A percentile compares a stretch with the other conserved stretches of the same genome.
These are phyloP conservation scores for Ilyonectria mors-panacis DNA, from an alignment of 2,329 filamentous ascomycete species.

Conservation along the genomic window DNA sequence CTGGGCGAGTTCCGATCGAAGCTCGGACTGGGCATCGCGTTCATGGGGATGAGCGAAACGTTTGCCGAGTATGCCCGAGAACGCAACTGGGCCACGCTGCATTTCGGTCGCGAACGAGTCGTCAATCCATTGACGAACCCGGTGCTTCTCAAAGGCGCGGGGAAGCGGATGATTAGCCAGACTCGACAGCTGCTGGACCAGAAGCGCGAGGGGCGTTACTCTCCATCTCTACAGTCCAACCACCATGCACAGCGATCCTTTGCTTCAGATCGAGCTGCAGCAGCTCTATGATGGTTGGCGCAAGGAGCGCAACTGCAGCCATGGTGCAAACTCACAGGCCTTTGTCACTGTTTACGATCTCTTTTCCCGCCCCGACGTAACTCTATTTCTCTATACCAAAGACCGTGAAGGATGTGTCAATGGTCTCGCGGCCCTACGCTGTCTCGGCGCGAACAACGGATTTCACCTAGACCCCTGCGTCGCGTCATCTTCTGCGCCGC, in stretches of 20 bases:
- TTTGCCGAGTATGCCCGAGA: slow-evolving; percentile 30
- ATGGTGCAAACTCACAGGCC: slow-evolving; percentile 29
- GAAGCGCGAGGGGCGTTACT: slow-evolving; percentile 30
- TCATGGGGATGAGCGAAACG: slow-evolving; percentile 36
- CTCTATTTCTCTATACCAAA: slow-evolving; percentile 33
- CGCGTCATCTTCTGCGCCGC: slow-evolving; percentile 28
- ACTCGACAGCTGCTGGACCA: slow-evolving; percentile 40
- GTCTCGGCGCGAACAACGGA: slow-evolving; percentile 37
- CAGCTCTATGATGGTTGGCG: slow-evolving; percentile 39
- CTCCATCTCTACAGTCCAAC: slow-evolving; percentile 27
- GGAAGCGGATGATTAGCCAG: slow-evolving; percentile 41
- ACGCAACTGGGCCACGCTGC: slow-evolving; percentile 34
- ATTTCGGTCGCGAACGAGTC: slow-evolving; percentile 39
- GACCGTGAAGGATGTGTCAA: slow-evolving; percentile 31
- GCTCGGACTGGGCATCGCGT: slow-evolving; percentile 32
- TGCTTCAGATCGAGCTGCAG: slow-evolving; percentile 35
- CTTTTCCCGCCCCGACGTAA: slow-evolving; percentile 37
- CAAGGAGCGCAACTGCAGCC: slow-evolving; percentile 25
- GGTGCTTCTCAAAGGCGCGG: slow-evolving; percentile 34
- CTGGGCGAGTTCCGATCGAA: slow-evolving; percentile 28
- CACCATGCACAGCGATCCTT: slow-evolving; percentile 24
- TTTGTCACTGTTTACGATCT: slow-evolving; percentile 42
- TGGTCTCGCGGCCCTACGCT: slow-evolving; percentile 38
- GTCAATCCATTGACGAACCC: slow-evolving; percentile 38
- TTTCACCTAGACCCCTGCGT: slow-evolving; percentile 44